Evolutionary conservation across 2,329 filamentous ascomycete genomes (phyloP), one percentile per base, ranked within the genome.

Genomic region (Pezicula rhizophila): DNA sequence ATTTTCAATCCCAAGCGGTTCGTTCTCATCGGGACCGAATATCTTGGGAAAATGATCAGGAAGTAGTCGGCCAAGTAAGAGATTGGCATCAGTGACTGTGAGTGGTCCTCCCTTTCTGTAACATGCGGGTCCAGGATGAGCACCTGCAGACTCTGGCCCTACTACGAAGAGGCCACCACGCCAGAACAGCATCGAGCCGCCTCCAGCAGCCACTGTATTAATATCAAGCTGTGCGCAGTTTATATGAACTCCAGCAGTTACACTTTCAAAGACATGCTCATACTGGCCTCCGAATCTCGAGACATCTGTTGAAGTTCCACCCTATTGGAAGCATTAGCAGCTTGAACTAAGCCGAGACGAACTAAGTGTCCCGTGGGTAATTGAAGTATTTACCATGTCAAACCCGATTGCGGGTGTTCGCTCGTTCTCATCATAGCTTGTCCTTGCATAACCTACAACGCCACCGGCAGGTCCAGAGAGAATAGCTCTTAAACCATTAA

Each of bases 21-120:
- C 79, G 47, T 96, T 77, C 64, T 96, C 91, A 33, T 90, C 85
- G 63, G 88, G 85, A 40, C 91, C 91, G 58, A 96, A 96, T 51
- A 96, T 96, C 64, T 91, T 91, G 0, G 90, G 90, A 62, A 96
- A 96, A 72, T 91, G 93, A 50, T 93, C 87, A 0, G 91, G 90
- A 1, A 95, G 69, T 5, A 96, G 72, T 34, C 90, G 78, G 0
- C 90, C 89, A 0, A 96, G 78, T 57, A 89, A 88, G 5, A 96
- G 67, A 58, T 96, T 96, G 1, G 91, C 90, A 64, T 96, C 91
- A 0, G 90, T 96, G 18, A 96, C 90, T 0, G 91, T 92, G 4
- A 92, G 76, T 2, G 91, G 90, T 0, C 90, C 90, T 0, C 85
- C 87, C 66, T 96, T 96, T 23, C 89, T 79, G 66, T 96, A 96